Conservation (phyloP, 208 protist species). For the Leishmania major region DNA sequence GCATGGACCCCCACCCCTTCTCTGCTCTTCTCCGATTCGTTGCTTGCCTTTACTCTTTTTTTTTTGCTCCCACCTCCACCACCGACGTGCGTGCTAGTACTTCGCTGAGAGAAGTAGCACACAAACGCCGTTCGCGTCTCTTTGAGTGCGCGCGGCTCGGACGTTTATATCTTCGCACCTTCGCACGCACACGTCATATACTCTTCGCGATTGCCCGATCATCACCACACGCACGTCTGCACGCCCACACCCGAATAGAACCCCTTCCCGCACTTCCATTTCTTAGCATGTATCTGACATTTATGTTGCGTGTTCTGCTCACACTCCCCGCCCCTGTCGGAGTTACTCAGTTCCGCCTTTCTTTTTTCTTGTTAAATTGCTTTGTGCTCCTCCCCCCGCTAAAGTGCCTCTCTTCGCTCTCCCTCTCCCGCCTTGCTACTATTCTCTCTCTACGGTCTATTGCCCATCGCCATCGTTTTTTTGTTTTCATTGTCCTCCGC, state of each 20-base stretch:
- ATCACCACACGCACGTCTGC: neutral
- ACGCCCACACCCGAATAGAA: neutral
- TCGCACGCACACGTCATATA: neutral
- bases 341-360: too few relatives aligned
- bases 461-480: too few relatives aligned
- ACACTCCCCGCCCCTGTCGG: too few relatives aligned
- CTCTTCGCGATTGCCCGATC: neutral
- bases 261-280: neutral
- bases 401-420: too few relatives aligned
- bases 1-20: too few relatives aligned
- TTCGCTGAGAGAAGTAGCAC: neutral
- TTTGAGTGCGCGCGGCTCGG: neutral
- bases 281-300: too few relatives aligned
- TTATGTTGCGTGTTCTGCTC: too few relatives aligned
- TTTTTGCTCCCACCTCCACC: neutral
- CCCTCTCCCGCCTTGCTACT: too few relatives aligned
- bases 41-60: neutral
- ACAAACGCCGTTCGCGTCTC: neutral
- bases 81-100: neutral
- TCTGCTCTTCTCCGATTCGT: neutral
- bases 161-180: neutral
- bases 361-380: too few relatives aligned
- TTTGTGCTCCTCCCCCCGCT: neutral
- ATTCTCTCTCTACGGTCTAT: too few relatives aligned
- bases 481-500: too few relatives aligned